Evolutionary conservation across 2,329 filamentous ascomycete species (phyloP), one percentile per base, ranked within the genome.

Genomic region (Epichloe gansuensis): DNA sequence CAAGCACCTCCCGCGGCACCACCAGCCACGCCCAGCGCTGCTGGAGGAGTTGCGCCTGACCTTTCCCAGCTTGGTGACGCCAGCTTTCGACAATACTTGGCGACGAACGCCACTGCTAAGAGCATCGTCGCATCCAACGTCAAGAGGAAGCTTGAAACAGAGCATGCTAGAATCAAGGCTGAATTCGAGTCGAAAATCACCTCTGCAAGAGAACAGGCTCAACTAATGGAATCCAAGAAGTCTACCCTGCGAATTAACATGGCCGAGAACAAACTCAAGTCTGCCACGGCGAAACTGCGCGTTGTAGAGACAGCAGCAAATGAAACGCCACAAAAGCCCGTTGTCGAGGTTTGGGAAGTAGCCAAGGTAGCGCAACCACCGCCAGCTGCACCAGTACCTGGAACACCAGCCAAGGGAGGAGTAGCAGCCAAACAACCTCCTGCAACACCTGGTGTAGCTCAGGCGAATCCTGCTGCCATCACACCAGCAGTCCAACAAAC

Each of bases 261-360:
- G 81, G 73, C 82, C 5, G 84, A 91, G 58, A 87, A 84, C 59
- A 81, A 84, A 63, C 70, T 76, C 46, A 80, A 77, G 55, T 70
- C 72, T 8, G 80, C 82, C 0, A 75, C 75, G 49, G 86, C 84
- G 4, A 94, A 93, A 70, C 70, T 94, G 35, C 77, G 79, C 1
- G 80, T 93, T 1, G 86, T 97, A 3, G 79, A 89, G 61, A 86
- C 81, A 46, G 90, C 91, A 12, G 89, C 85, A 0, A 77, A 76
- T n/a, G 85, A 95, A 47, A 96, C 90, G 0, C 91, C 91, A 0
- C 76, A 91, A 60, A 83, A 82, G 63, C 81, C 89, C 0, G 89
- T 97, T 4, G 79, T 73, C 9, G 89, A 96, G 66, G 90, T 96
- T 0, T 96, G 88, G 87, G 82, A 85, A 56, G 71, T 87, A 51